phyloP scores from a whole-genome alignment of 1,139 yeast genomes.

The Suhomyces terraborum region DNA sequence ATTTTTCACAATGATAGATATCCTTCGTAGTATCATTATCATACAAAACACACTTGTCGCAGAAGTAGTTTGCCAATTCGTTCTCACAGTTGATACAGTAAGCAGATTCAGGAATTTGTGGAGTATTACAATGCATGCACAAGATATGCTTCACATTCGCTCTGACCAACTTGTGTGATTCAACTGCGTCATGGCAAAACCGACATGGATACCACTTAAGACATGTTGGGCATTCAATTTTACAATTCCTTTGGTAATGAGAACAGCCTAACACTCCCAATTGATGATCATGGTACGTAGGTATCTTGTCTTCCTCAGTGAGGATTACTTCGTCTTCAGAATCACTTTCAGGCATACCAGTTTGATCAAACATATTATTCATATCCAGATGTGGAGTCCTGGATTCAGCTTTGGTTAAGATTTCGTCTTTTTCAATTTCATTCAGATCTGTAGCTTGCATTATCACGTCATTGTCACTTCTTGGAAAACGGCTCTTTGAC shows the following conservation, averaged over 20 bases:
- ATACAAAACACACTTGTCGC: conserved; percentile 75
- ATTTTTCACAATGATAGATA: conserved; percentile 88
- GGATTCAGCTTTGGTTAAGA: neutral
- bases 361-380: neutral
- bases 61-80: conserved; percentile 74
- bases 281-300: conserved; percentile 49
- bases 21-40: conserved; percentile 80
- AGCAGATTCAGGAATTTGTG: conserved; percentile 68
- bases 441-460: neutral
- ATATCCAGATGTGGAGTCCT: neutral
- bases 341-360: conserved; percentile 1
- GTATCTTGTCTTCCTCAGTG: conserved; percentile 49
- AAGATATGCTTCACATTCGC: conserved; percentile 65
- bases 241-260: conserved; percentile 84
- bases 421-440: conserved; percentile 15
- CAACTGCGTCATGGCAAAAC: conserved; percentile 75
- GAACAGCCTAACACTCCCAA: conserved; percentile 64
- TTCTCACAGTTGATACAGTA: conserved; percentile 68
- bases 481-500: too few species aligned
- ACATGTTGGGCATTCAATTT: conserved; percentile 79
- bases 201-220: conserved; percentile 78
- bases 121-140: conserved; percentile 77
- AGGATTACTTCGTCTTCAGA: conserved; percentile 42
- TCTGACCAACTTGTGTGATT: conserved; percentile 64
- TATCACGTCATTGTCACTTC: neutral